These are phyloP conservation scores for Knoxdaviesia proteae DNA, from an alignment of 2,329 filamentous ascomycete genomes.

Conservation along the genomic window DNA sequence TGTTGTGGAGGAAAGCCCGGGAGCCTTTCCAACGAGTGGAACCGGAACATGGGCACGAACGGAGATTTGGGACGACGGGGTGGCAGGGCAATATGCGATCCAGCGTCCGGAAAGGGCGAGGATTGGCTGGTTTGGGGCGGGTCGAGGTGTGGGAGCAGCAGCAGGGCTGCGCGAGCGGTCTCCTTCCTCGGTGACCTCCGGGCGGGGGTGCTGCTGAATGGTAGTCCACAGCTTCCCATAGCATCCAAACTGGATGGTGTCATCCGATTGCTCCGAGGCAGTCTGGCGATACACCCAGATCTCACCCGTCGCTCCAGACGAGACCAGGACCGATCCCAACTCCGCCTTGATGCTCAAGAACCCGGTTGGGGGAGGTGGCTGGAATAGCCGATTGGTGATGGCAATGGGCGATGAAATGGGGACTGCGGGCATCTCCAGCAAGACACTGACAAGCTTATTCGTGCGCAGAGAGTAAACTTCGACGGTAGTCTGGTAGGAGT, in stretches of 20 bases:
- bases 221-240: constrained; percentile 86
- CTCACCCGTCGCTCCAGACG: constrained; percentile 70
- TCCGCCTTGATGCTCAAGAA: constrained; percentile 56
- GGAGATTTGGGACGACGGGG: constrained; percentile 49
- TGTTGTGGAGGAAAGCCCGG: constrained; percentile 36
- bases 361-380: constrained; percentile 48
- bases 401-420: constrained; percentile 32
- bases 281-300: constrained; percentile 53
- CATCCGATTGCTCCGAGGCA: constrained; percentile 15
- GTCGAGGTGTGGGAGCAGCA: constrained; percentile 13
- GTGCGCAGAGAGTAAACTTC: constrained; percentile 73
- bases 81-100: constrained; percentile 57
- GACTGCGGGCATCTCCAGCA: constrained; percentile 49
- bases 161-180: constrained; percentile 15
- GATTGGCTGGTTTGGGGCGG: constrained; percentile 32
- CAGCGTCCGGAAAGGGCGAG: constrained; percentile 51
- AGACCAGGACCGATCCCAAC: constrained; percentile 48
- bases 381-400: constrained; percentile 40
- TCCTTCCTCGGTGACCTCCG: constrained; percentile 24
- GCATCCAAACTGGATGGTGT: constrained; percentile 33
- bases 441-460: constrained; percentile 47
- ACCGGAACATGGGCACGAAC: constrained; percentile 45
- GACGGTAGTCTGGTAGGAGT: constrained; percentile 66
- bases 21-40: constrained; percentile 29
- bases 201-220: constrained; percentile 40